A percentile compares a stretch with the other conserved stretches of the same genome.
Evolutionary conservation across 148 eudicot species (phyloP).

Genomic region (Gaultheria prostrata): DNA sequence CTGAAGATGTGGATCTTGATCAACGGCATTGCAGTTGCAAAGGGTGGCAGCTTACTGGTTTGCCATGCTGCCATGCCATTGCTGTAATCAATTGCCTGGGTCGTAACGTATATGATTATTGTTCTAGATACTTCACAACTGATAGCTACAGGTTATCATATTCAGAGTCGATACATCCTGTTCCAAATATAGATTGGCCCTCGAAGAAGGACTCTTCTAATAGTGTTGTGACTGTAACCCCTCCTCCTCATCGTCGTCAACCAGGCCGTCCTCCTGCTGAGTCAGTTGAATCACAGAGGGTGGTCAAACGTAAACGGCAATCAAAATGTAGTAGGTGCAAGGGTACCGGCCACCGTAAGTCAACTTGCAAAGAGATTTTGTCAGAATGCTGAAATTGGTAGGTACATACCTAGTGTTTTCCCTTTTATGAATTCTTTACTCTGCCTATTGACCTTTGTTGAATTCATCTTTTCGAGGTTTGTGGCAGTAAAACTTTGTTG

Average conservation of each 20-base stretch:
- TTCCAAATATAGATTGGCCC: constrained; percentile 42
- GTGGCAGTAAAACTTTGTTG: neutral
- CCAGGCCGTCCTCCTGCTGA: constrained; percentile 84
- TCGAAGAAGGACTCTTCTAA: constrained; percentile 40
- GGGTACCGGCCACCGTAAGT: constrained; percentile 83
- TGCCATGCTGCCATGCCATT: constrained; percentile 89
- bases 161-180: constrained; percentile 66
- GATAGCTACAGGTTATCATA: constrained; percentile 69
- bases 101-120: constrained; percentile 59
- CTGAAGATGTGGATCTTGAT: constrained; percentile 73
- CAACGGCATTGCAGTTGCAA: constrained; percentile 74
- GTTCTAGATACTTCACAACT: constrained; percentile 57
- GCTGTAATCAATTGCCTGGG: constrained; percentile 58
- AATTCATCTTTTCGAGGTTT: neutral
- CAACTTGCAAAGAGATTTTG: constrained; percentile 71
- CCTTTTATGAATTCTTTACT: neutral
- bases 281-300: constrained; percentile 45
- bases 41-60: constrained; percentile 79
- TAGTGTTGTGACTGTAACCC: constrained; percentile 58
- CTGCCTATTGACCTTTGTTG: neutral
- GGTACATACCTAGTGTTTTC: constrained; percentile 8
- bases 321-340: constrained; percentile 70
- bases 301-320: constrained; percentile 69
- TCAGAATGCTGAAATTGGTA: constrained; percentile 30
- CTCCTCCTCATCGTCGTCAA: constrained; percentile 93